These are phyloP conservation scores for Solanum peruvianum DNA, from an alignment of 257 asterid genomes.

Conservation along the genomic window DNA sequence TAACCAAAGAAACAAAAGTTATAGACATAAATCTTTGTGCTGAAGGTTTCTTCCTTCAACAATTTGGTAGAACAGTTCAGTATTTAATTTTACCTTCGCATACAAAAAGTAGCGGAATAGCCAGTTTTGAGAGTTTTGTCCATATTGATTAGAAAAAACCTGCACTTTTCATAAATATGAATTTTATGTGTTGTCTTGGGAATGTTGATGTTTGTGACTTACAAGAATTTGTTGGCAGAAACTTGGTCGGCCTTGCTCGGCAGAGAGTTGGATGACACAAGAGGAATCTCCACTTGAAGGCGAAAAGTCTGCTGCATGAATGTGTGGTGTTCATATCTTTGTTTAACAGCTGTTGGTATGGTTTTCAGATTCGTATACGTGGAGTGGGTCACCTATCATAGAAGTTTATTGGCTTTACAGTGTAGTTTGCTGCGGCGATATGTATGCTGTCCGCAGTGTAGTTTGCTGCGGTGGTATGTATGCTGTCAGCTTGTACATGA, in stretches of 20 bases:
- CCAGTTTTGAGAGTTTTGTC: background rate
- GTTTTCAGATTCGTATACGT: background rate
- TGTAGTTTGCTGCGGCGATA: background rate
- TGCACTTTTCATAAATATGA: background rate
- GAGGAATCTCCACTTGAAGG: background rate
- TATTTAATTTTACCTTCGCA: no score
- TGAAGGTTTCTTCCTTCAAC: background rate
- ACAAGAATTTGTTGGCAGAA: conserved; percentile 15
- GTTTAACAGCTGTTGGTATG: background rate
- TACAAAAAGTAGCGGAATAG: background rate
- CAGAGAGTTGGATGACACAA: conserved; percentile 10
- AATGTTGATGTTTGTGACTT: background rate
- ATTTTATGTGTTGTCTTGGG: background rate
- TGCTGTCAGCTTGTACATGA: background rate
- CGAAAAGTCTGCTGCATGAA: background rate
- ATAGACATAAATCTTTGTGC: background rate
- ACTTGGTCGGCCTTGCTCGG: conserved; percentile 30
- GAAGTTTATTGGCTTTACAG: background rate
- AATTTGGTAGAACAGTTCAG: background rate
- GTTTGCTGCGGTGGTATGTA: background rate
- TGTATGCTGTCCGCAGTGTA: background rate
- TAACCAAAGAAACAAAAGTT: background rate
- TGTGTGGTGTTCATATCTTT: background rate
- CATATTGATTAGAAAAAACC: background rate
- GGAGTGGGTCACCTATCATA: no score